Conservation (phyloP, 768 basidiomycete genomes). For the Hygrocybe coccinea region DNA sequence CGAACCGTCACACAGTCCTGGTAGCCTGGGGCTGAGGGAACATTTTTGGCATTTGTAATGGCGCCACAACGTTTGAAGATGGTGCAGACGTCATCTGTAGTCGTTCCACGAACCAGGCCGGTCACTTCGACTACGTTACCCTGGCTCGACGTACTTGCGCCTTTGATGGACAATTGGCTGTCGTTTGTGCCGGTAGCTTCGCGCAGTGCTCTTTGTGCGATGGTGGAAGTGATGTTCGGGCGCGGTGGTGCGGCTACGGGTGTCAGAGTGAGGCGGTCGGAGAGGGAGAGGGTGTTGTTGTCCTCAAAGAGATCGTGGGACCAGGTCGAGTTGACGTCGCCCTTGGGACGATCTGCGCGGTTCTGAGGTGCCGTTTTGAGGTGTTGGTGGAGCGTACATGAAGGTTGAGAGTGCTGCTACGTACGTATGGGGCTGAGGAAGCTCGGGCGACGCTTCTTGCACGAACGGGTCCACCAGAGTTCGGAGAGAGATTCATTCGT, state of each 20-base stretch:
- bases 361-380: slow-evolving; percentile 30
- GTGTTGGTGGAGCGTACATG: slow-evolving; percentile 10
- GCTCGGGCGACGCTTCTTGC: slow-evolving; percentile 36
- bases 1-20: slow-evolving; percentile 52
- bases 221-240: slow-evolving; percentile 35
- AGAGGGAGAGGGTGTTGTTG: slow-evolving; percentile 54
- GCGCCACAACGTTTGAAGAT: slow-evolving; percentile 80
- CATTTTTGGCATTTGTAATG: slow-evolving; percentile 44
- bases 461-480: slow-evolving; percentile 45
- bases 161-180: slow-evolving; percentile 57
- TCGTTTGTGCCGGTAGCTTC: slow-evolving; percentile 46
- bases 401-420: slow-evolving; percentile 25
- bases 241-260: slow-evolving; percentile 41
- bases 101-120: slow-evolving; percentile 71
- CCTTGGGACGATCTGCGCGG: slow-evolving; percentile 55
- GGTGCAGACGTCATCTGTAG: slow-evolving; percentile 76
- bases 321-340: slow-evolving; percentile 63
- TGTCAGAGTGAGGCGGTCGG: slow-evolving; percentile 48
- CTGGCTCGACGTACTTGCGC: slow-evolving; percentile 45
- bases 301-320: slow-evolving; percentile 66
- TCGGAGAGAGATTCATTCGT: slow-evolving; percentile 46
- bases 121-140: slow-evolving; percentile 73
- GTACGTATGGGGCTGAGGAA: slow-evolving; percentile 50
- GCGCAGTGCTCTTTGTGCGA: slow-evolving; percentile 57
- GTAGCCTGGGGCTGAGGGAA: slow-evolving; percentile 22